Evolutionary conservation across 2,329 filamentous ascomycete genomes (phyloP).

Genomic region (Ophiostoma himal-ulmi): DNA sequence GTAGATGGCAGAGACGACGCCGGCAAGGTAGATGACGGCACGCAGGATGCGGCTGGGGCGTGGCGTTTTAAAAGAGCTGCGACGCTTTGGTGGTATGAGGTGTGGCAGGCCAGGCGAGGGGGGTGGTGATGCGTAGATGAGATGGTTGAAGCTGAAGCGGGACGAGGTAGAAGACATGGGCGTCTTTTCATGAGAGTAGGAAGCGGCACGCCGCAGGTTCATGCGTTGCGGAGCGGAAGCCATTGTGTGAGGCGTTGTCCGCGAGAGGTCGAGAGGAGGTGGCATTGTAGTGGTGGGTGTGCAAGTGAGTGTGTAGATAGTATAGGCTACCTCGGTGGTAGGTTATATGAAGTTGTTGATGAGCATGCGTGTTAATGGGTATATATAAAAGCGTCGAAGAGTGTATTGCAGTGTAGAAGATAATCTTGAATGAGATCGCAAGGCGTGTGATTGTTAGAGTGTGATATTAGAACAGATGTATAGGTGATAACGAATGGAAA

Average conservation of each 20-base stretch:
- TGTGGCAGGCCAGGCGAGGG: conserved; percentile 66
- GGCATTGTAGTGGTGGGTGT: conserved; percentile 36
- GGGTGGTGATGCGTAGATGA: conserved; percentile 61
- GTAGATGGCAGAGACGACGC: conserved; percentile 48
- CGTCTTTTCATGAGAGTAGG: conserved; percentile 50
- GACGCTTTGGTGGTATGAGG: conserved; percentile 49
- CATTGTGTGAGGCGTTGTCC: conserved; percentile 39
- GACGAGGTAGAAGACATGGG: conserved; percentile 57
- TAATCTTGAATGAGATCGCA: not conserved
- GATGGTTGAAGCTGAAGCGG: conserved; percentile 60
- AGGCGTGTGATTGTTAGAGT: not conserved
- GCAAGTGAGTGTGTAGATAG: conserved; percentile 18
- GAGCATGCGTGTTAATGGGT: not conserved
- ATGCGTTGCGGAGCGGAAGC: conserved; percentile 51
- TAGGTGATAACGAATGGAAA: not conserved
- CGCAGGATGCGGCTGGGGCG: conserved; percentile 55
- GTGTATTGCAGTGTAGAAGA: not conserved
- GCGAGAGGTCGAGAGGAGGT: conserved; percentile 42
- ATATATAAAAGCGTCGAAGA: not conserved
- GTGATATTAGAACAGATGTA: not conserved
- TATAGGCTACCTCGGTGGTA: not conserved
- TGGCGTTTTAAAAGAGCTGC: conserved; percentile 53
- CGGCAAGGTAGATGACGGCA: conserved; percentile 48
- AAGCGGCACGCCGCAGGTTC: conserved; percentile 54
- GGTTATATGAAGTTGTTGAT: not conserved